A percentile compares a stretch with the other conserved stretches of the same genome.
These are phyloP conservation scores for Psilocybe subaeruginosa DNA, from an alignment of 768 basidiomycete species.

Conservation along the genomic window DNA sequence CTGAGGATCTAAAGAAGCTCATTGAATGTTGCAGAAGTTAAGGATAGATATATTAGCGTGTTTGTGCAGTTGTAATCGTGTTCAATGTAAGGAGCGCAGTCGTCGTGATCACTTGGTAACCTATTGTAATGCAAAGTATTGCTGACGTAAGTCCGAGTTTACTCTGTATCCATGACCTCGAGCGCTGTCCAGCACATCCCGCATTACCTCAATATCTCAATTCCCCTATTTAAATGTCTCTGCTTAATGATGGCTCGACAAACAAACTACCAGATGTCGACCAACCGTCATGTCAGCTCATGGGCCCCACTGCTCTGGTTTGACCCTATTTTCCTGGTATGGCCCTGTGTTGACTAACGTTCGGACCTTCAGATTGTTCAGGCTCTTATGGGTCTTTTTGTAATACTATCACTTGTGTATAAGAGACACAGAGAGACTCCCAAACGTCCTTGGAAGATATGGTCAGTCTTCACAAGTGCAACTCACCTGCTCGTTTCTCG, in stretches of 20 bases:
- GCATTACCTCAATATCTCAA: slow-evolving; percentile 6
- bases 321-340: slow-evolving; percentile 17
- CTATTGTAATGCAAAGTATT: neutral
- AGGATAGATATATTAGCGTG: neutral
- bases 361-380: slow-evolving; percentile 71
- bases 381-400: slow-evolving; percentile 86
- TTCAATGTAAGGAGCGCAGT: neutral
- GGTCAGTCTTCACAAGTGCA: slow-evolving; percentile 49
- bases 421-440: slow-evolving; percentile 88
- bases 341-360: slow-evolving; percentile 37
- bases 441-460: slow-evolving; percentile 91
- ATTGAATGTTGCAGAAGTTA: slow-evolving; percentile 26
- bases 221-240: slow-evolving; percentile 18
- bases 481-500: neutral
- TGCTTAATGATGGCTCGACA: slow-evolving; percentile 14
- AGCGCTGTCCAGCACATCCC: slow-evolving; percentile 1
- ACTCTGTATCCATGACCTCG: slow-evolving; percentile 18
- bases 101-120: neutral
- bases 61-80: slow-evolving; percentile 8
- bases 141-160: slow-evolving; percentile 22
- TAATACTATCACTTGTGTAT: slow-evolving; percentile 83
- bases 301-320: slow-evolving; percentile 56
- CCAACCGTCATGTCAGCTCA: slow-evolving; percentile 50
- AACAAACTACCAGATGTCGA: slow-evolving; percentile 40
- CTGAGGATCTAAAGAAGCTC: slow-evolving; percentile 51